A percentile compares a stretch with the other conserved stretches of the same genome.
phyloP scores from a whole-genome alignment of 805 yeast genomes.

The Candida sithepensis region DNA sequence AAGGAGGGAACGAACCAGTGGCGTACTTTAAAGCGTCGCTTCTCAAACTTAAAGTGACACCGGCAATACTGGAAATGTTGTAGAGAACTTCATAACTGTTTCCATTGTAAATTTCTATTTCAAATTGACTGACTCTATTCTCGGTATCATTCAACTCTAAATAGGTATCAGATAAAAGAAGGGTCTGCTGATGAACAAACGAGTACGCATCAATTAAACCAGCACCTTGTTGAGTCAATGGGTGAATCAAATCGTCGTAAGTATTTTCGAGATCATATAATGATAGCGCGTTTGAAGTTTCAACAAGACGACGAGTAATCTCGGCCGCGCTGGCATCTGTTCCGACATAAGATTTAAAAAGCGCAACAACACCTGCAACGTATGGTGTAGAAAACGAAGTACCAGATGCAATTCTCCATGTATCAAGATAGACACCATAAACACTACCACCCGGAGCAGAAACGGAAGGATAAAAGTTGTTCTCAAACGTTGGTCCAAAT shows the following conservation, averaged over 20 bases:
- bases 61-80: constrained; percentile 4
- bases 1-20: constrained; percentile 7
- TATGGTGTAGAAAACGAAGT: too few relatives aligned
- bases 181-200: constrained; percentile 12
- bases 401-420: too few relatives aligned
- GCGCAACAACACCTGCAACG: too few relatives aligned
- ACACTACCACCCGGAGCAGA: too few relatives aligned
- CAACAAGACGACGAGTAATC: not conserved
- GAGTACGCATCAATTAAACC: constrained; percentile 16
- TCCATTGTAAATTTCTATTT: constrained; percentile 10
- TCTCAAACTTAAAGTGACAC: too few relatives aligned
- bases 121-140: constrained; percentile 10
- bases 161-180: constrained; percentile 6
- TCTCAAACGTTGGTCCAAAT: too few relatives aligned
- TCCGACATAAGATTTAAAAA: too few relatives aligned
- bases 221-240: constrained; percentile 19
- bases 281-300: not conserved
- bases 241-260: constrained; percentile 3
- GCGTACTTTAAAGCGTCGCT: too few relatives aligned
- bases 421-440: too few relatives aligned
- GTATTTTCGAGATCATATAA: too few relatives aligned
- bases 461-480: too few relatives aligned
- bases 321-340: too few relatives aligned
- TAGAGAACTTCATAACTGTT: constrained; percentile 7
- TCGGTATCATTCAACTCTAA: constrained; percentile 12